Base-by-base conservation (phyloP, 768 basidiomycete species). In the Tricholoma sp. region DNA sequence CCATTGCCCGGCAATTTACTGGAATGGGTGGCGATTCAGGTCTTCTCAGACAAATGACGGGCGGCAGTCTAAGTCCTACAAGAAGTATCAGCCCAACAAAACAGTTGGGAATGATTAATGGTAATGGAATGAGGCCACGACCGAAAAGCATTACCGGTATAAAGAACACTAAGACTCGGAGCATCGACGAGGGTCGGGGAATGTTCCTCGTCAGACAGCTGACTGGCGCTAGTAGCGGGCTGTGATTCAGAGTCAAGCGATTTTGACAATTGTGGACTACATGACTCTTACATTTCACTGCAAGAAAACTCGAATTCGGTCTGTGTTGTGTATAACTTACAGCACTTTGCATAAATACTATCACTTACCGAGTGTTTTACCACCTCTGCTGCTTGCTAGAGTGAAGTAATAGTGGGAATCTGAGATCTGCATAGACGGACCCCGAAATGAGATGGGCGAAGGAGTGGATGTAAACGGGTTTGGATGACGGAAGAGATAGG, bases 61-160 rank as follows among this genome's bases (percentile, higher is more conserved):
- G 88, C 12, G 85, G 85, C 4, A 80, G 84, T 3, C 60, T 83
- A 58, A 87, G 83, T 62, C 85, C 86, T 2, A 85, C 84, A 1
- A 77, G 87, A 57, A 88, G 88, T 64, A 74, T 88, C 33, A 90
- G 88, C 58, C 88, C 91, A 11, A 89, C 87, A 33, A 91, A 90
- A 66, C 83, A 85, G 61, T 57, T 86, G 51, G 80, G 79, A 34
- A 72, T 61, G 49, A 63, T 60, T n/a, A 79, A 78, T 32, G 72
- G 60, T 37, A 65, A 59, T 18, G 68, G 68, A 13, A 60, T 56
- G 11, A 75, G 83, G 42, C 82, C 88, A 8, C 73, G 91, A 54
- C 90, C 91, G 10, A 90, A 87, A 76, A 90, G 88, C 63, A 86
- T 89, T 24, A 82, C 87, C 55, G 88, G 88, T 12, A 82, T 86